Base-by-base conservation (phyloP, 139 green algal species). In the Haematococcus lacustris region DNA sequence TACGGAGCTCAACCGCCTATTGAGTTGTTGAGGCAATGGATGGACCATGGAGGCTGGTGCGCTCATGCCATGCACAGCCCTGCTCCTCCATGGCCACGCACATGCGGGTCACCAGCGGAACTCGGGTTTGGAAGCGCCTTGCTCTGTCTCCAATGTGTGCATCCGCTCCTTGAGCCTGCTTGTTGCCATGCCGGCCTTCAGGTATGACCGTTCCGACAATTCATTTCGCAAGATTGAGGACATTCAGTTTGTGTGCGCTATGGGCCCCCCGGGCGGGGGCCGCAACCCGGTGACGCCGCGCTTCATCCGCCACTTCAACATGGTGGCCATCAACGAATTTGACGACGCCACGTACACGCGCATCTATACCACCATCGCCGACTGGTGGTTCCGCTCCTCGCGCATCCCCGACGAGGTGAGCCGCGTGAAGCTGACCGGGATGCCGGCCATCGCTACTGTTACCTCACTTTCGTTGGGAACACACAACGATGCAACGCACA, bases 1-100 rank as follows among this genome's bases (percentile, higher is more conserved):
- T 94, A 93, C 82, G 82, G 82, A 43, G 89, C 87, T 6, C 90
- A 94, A 77, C 90, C 90, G 28, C 89, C 90, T 2, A 86, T 95
- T 39, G 90, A 95, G 81, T 78, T 95, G 76, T 75, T 95, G 40
- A 81, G 90, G 21, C 90, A 93, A 68, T 89, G 79, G 63, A 88
- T 94, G 76, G 89, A 95, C 73, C 83, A 94, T 60, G 76, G 78
- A 38, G 90, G 90, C 32, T 95, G 90, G 90, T 86, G 88, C 72
- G 77, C n/a, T n/a, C n/a, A n/a, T n/a, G n/a, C n/a, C n/a, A n/a
- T n/a, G n/a, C n/a, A n/a, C n/a, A n/a, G n/a, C n/a, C n/a, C n/a
- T n/a, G n/a, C n/a, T n/a, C n/a, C n/a, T n/a, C n/a, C n/a, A n/a
- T n/a, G n/a, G n/a, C n/a, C n/a, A n/a, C n/a, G n/a, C n/a, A n/a